phyloP scores from a whole-genome alignment of 441 rosid genomes.

The Brassica hybrid region DNA sequence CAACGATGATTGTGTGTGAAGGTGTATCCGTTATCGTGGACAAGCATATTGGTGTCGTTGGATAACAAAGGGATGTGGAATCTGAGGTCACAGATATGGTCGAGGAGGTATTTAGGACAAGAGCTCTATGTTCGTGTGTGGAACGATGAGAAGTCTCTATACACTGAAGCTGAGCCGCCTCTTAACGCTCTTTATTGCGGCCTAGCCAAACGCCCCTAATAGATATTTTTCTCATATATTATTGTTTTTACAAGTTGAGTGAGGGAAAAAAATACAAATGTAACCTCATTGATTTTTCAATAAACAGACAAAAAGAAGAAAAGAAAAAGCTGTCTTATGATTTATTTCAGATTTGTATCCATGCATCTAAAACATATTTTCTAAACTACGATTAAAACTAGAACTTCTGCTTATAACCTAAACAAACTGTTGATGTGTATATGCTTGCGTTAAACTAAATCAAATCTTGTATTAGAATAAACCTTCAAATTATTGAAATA shows the following conservation, averaged over 20 bases:
- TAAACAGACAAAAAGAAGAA: conserved; percentile 23
- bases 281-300: conserved; percentile 10
- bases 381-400: not conserved
- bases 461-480: not conserved
- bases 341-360: conserved; percentile 1
- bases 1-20: conserved; percentile 22
- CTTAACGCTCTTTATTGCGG: conserved; percentile 48
- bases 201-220: conserved; percentile 35
- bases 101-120: conserved; percentile 52
- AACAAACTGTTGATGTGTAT: not conserved
- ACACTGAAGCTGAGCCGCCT: conserved; percentile 48
- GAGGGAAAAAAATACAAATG: not conserved
- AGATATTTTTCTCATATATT: conserved; percentile 8
- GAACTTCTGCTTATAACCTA: not conserved
- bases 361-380: conserved; percentile 1
- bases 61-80: conserved; percentile 69
- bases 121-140: conserved; percentile 52
- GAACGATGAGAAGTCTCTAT: conserved; percentile 48
- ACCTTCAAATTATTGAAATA: too few species aligned
- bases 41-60: conserved; percentile 45
- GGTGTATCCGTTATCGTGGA: conserved; percentile 51
- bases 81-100: conserved; percentile 53
- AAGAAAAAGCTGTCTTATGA: not conserved
- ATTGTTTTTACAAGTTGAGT: not conserved
- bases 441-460: not conserved